These are phyloP conservation scores for Wakefieldia striispora DNA, from an alignment of 768 basidiomycete genomes.

Conservation along the genomic window DNA sequence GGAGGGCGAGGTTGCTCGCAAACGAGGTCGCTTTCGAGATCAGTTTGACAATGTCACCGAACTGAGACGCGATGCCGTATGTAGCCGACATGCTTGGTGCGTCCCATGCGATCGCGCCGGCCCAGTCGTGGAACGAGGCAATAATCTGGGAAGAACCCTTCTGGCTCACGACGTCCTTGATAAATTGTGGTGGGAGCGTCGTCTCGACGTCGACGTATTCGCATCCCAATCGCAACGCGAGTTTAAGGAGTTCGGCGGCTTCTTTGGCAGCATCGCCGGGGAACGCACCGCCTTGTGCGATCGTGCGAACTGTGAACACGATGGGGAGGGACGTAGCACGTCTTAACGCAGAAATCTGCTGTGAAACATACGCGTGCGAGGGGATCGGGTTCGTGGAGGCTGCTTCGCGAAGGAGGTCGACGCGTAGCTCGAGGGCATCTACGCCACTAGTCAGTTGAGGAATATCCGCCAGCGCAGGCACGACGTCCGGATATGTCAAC, in stretches of 20 bases:
- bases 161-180: slow-evolving; percentile 53
- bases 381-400: slow-evolving; percentile 59
- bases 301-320: slow-evolving; percentile 87
- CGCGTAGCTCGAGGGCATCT: slow-evolving; percentile 92
- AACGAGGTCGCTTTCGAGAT: slow-evolving; percentile 78
- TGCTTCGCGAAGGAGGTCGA: slow-evolving; percentile 72
- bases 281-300: slow-evolving; percentile 88
- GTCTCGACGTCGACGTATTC: slow-evolving; percentile 95
- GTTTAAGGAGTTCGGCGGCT: slow-evolving; percentile 69
- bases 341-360: slow-evolving; percentile 78
- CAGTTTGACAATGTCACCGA: slow-evolving; percentile 91
- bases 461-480: slow-evolving; percentile 61
- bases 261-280: slow-evolving; percentile 74
- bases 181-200: slow-evolving; percentile 60
- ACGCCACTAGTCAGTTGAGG: slow-evolving; percentile 77
- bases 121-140: slow-evolving; percentile 95
- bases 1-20: slow-evolving; percentile 77
- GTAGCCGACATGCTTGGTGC: slow-evolving; percentile 62
- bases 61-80: slow-evolving; percentile 58
- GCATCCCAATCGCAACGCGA: slow-evolving; percentile 79
- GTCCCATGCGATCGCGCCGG: slow-evolving; percentile 81
- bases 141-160: slow-evolving; percentile 81
- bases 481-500: slow-evolving; percentile 88
- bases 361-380: slow-evolving; percentile 66
- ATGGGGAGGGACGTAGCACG: slow-evolving; percentile 79